Conservation (phyloP, 1,284 basidiomycete species). For the Pyrrhoderma lamaoense region DNA sequence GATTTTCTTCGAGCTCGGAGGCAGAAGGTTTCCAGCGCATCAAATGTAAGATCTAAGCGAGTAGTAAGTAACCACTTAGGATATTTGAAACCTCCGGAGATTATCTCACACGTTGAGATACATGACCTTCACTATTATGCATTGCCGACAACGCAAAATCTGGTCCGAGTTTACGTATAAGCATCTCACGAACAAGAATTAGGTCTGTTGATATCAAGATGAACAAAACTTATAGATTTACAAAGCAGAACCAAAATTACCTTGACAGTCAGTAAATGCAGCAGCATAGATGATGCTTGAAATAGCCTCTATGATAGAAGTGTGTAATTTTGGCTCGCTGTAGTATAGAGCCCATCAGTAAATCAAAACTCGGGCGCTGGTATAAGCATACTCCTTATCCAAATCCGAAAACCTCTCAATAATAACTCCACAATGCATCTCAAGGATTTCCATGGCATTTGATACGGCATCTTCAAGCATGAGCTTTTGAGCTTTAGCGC, state of each 20-base stretch:
- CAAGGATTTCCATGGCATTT: slow-evolving; percentile 55
- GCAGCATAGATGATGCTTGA: slow-evolving; percentile 60
- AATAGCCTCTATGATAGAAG: slow-evolving; percentile 51
- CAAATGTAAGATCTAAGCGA: neutral
- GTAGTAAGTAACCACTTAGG: neutral
- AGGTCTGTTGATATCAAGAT: slow-evolving; percentile 45
- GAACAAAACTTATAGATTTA: neutral
- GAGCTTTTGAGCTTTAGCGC: slow-evolving; percentile 60
- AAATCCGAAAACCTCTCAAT: slow-evolving; percentile 52
- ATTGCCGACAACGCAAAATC: slow-evolving; percentile 50
- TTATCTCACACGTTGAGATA: slow-evolving; percentile 44
- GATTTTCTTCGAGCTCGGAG: slow-evolving; percentile 45
- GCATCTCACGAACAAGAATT: slow-evolving; percentile 41
- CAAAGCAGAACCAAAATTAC: slow-evolving; percentile 27
- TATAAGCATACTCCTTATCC: slow-evolving; percentile 37
- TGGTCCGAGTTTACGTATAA: slow-evolving; percentile 48
- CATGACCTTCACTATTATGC: slow-evolving; percentile 44
- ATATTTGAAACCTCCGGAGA: neutral
- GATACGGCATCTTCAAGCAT: slow-evolving; percentile 55
- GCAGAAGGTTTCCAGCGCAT: slow-evolving; percentile 41
- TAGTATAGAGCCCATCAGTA: slow-evolving; percentile 22
- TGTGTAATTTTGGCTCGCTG: slow-evolving; percentile 32
- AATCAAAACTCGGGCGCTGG: slow-evolving; percentile 10
- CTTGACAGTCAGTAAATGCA: slow-evolving; percentile 49
- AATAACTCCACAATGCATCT: slow-evolving; percentile 57